phyloP scores from a whole-genome alignment of 2,329 filamentous ascomycete species.

The Trichoderma koningiopsis region DNA sequence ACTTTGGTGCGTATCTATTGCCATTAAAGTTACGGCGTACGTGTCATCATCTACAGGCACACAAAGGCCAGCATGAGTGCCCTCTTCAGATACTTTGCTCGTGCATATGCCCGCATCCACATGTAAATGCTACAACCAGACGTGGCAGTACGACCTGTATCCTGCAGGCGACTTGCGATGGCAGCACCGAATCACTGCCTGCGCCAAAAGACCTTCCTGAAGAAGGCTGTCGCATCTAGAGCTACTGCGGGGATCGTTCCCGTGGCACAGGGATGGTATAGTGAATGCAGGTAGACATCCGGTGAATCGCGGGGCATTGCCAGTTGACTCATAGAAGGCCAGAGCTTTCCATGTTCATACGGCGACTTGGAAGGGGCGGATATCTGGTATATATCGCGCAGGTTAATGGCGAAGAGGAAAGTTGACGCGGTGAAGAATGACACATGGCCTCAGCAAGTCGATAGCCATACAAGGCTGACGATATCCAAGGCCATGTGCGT shows the following conservation, averaged over 20 bases:
- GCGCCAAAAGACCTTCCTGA: slow-evolving; percentile 23
- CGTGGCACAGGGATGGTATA: slow-evolving; percentile 24
- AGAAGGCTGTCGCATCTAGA: slow-evolving; percentile 10
- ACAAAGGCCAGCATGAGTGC: neutral
- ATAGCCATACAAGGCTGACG: neutral
- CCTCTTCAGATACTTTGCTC: neutral
- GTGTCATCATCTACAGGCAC: neutral
- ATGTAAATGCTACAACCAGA: neutral
- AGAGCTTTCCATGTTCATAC: neutral
- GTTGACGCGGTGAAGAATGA: neutral
- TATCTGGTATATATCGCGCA: no score
- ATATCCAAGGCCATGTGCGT: slow-evolving; percentile 15
- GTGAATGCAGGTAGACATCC: slow-evolving; percentile 11
- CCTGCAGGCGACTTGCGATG: slow-evolving; percentile 12
- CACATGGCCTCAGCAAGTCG: slow-evolving; percentile 3
- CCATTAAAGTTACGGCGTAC: neutral
- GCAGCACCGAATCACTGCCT: slow-evolving; percentile 8
- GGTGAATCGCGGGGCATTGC: slow-evolving; percentile 4
- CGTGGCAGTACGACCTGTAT: neutral
- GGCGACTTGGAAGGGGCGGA: neutral
- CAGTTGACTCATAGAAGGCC: neutral
- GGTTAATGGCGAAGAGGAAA: neutral
- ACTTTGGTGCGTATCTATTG: no score
- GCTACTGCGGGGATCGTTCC: slow-evolving; percentile 22
- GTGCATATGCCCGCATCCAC: neutral